These are phyloP conservation scores for Halophytophthora batemanensis DNA, from an alignment of 352 stramenopile genomes.

Conservation along the genomic window DNA sequence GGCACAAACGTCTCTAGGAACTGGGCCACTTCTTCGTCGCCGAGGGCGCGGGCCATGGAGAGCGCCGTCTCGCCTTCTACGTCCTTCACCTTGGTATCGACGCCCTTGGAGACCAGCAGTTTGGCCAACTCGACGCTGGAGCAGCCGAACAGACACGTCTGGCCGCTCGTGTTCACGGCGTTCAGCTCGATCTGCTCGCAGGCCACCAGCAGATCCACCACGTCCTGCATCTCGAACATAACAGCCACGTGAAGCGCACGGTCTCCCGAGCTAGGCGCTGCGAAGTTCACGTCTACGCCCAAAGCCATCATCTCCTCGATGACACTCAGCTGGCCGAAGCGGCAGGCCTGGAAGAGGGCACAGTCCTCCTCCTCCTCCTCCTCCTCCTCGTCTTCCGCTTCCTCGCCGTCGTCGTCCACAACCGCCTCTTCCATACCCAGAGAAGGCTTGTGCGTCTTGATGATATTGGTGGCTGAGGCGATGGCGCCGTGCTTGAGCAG, in stretches of 20 bases:
- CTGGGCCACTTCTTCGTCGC: slow-evolving; percentile 68
- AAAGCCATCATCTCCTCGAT: slow-evolving; percentile 77
- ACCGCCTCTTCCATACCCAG: slow-evolving; percentile 12
- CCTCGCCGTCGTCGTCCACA: slow-evolving; percentile 1
- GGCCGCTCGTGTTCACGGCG: slow-evolving; percentile 58
- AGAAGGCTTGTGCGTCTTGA: slow-evolving; percentile 38
- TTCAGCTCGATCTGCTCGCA: slow-evolving; percentile 60
- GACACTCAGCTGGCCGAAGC: slow-evolving; percentile 59
- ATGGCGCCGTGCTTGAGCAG: slow-evolving; percentile 70
- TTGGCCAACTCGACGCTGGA: slow-evolving; percentile 67
- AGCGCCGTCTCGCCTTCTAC: slow-evolving; percentile 66
- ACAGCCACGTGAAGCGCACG: slow-evolving; percentile 73
- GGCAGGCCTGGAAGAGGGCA: slow-evolving; percentile 74
- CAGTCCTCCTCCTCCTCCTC: slow-evolving; percentile 63
- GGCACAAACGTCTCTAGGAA: slow-evolving; percentile 46
- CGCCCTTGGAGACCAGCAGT: slow-evolving; percentile 56
- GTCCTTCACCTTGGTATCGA: slow-evolving; percentile 63
- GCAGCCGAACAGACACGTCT: slow-evolving; percentile 83
- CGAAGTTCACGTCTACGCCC: slow-evolving; percentile 69
- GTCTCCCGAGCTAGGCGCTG: slow-evolving; percentile 58
- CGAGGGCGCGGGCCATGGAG: slow-evolving; percentile 68
- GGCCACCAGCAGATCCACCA: slow-evolving; percentile 65
- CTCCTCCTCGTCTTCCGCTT: slow-evolving; percentile 23
- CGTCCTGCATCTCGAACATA: slow-evolving; percentile 83
- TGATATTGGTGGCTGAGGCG: slow-evolving; percentile 59